Conservation (phyloP, 1,139 yeast genomes). For the Kodamaea arcana region DNA sequence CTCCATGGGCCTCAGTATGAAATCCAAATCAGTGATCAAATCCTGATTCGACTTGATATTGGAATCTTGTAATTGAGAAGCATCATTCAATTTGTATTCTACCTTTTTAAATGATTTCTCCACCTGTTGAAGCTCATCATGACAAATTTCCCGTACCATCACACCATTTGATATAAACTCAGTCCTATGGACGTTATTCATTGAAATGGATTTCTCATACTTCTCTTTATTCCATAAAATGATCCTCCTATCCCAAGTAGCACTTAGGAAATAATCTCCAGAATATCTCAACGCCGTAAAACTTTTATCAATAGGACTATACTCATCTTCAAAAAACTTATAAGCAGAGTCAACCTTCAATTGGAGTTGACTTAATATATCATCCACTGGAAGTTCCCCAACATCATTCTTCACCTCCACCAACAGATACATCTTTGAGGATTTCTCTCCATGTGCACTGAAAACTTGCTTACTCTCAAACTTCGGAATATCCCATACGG, state of each 20-base stretch:
- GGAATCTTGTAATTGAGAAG: conserved; percentile 8
- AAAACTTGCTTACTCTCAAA: conserved; percentile 59
- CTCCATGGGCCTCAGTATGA: conserved; percentile 48
- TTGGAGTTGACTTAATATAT: conserved; percentile 10
- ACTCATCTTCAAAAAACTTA: conserved; percentile 8
- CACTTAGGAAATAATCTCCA: conserved; percentile 20
- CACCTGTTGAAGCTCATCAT: background rate
- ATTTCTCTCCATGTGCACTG: conserved; percentile 30
- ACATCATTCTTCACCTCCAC: conserved; percentile 23
- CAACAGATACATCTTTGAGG: conserved; percentile 31
- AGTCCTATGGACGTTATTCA: conserved; percentile 12
- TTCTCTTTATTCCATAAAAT: conserved; percentile 31
- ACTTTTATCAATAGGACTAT: conserved; percentile 9
- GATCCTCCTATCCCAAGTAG: conserved; percentile 26
- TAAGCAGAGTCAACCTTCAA: conserved; percentile 10
- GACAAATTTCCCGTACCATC: conserved; percentile 7
- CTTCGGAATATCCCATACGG: conserved; percentile 74
- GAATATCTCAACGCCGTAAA: conserved; percentile 13
- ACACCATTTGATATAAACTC: conserved; percentile 6
- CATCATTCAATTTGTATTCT: conserved; percentile 6
- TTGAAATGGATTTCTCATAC: conserved; percentile 22
- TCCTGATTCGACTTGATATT: conserved; percentile 37
- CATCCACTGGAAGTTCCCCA: conserved; percentile 18
- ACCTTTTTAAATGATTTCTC: conserved; percentile 5
- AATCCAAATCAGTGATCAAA: conserved; percentile 45